A percentile compares a stretch with the other conserved stretches of the same genome.
phyloP scores from a whole-genome alignment of 495 filamentous ascomycete genomes.

The Neurospora tetraspora region DNA sequence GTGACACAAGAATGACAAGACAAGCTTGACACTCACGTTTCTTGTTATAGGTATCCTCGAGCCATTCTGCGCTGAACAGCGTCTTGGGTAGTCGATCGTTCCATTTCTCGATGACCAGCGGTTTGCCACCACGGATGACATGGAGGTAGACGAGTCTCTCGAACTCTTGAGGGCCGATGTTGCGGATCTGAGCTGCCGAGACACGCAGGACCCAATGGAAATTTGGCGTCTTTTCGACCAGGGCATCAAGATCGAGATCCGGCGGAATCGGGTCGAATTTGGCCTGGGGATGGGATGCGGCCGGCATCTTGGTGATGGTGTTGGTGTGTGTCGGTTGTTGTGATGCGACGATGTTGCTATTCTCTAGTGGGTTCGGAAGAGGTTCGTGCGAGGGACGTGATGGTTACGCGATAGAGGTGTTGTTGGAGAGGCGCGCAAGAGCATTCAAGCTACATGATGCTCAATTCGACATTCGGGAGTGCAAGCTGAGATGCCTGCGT shows the following conservation, averaged over 20 bases:
- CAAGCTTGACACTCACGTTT: constrained; percentile 47
- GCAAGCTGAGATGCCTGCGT: neutral
- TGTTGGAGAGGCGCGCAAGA: neutral
- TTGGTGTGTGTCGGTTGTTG: neutral
- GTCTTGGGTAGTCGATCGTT: constrained; percentile 51
- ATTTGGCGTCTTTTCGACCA: constrained; percentile 69
- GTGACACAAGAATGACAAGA: neutral
- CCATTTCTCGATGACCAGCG: constrained; percentile 84
- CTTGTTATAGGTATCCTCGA: constrained; percentile 58
- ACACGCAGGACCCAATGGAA: constrained; percentile 76
- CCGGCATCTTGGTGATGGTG: constrained; percentile 47
- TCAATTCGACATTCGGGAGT: neutral
- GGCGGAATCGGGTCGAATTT: constrained; percentile 79
- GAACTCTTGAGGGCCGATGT: constrained; percentile 61
- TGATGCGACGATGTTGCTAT: neutral
- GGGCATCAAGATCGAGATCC: constrained; percentile 58
- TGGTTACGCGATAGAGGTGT: neutral
- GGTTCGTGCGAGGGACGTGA: neutral
- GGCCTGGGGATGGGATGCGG: constrained; percentile 53
- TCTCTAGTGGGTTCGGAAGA: neutral
- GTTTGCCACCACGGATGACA: constrained; percentile 74
- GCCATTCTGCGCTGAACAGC: constrained; percentile 73
- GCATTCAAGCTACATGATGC: neutral
- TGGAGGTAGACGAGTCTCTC: constrained; percentile 69
- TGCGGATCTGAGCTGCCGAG: constrained; percentile 60